Conservation (phyloP, 2,329 filamentous ascomycete genomes). For the Ophiocordyceps camponoti-leonardi region DNA sequence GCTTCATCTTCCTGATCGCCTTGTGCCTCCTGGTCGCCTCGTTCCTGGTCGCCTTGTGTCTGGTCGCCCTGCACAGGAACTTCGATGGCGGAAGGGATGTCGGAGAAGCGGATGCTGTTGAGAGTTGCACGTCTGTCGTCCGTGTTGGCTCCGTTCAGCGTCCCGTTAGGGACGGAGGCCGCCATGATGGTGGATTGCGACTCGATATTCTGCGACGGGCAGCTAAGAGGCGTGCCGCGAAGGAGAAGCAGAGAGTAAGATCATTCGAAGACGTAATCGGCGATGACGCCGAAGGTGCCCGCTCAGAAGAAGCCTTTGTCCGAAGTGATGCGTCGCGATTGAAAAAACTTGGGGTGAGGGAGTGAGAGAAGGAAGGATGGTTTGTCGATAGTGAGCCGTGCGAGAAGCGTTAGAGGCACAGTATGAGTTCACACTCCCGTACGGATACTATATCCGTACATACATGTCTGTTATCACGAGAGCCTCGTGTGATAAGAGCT, state of each 20-base stretch:
- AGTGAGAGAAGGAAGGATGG: not conserved
- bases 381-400: not conserved
- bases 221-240: not conserved
- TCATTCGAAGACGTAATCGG: not conserved
- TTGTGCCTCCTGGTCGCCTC: no score
- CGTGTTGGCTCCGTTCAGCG: conserved; percentile 24
- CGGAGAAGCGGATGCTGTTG: conserved; percentile 41
- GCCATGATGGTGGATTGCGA: conserved; percentile 18
- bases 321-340: not conserved
- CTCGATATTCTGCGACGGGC: not conserved
- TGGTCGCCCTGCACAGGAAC: conserved; percentile 45
- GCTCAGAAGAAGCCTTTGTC: not conserved
- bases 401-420: not conserved
- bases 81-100: conserved; percentile 48
- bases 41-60: no score
- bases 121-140: conserved; percentile 17
- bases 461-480: no score
- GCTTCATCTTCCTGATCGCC: conserved; percentile 50
- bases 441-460: no score
- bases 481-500: no score
- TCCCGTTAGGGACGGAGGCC: conserved; percentile 20
- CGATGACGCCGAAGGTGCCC: not conserved
- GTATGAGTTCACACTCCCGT: not conserved
- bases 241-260: not conserved
- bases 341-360: not conserved